Evolutionary conservation across 163 green algal species (phyloP), one percentile per base, ranked within the genome.

Genomic region (Coccomyxa subellipsoidea): DNA sequence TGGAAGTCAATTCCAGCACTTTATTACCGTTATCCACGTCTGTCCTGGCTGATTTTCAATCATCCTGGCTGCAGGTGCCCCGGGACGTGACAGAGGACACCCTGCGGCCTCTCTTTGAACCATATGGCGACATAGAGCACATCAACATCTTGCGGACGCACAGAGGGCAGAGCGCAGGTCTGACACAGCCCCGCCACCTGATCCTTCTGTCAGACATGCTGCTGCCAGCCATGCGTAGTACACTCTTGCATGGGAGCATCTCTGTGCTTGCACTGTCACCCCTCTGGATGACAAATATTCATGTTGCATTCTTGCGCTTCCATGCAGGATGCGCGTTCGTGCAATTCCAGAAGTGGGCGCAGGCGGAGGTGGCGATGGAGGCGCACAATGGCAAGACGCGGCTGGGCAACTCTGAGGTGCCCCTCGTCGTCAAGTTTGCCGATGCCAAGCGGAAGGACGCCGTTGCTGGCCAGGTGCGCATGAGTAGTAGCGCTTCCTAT

Each of bases 351-450:
- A 90, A 89, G 0, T 96, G 94, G 94, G 85, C 90, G 4, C 78
- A 91, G 31, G 91, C 92, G n/a, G 92, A 97, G 84, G 79, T 80
- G 8, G 94, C 93, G 38, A 94, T 98, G 54, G 89, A 93, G 59
- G 86, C 83, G 29, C 86, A 95, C 47, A 90, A 96, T 77, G 91
- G 92, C 39, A 90, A 92, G 77, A 92, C 84, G 18, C 88, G 89
- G 25, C 84, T 96, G 54, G 89, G 90, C 21, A 90, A 87, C 27
- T 89, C 90, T 4, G 91, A 92, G 47, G 92, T 93, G 82, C 91
- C 94, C 69, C 89, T 97, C 66, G 91, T 95, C 12, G 93, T 97
- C 80, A 98, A 97, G 85, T 95, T 98, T 87, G 94, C 94, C 18
- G 87, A 92, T 47, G 89, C 88, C 38, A 87, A 89, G 70, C 82